Evolutionary conservation across 2,329 filamentous ascomycete species (phyloP).

Genomic region (Thelonectria blattea): DNA sequence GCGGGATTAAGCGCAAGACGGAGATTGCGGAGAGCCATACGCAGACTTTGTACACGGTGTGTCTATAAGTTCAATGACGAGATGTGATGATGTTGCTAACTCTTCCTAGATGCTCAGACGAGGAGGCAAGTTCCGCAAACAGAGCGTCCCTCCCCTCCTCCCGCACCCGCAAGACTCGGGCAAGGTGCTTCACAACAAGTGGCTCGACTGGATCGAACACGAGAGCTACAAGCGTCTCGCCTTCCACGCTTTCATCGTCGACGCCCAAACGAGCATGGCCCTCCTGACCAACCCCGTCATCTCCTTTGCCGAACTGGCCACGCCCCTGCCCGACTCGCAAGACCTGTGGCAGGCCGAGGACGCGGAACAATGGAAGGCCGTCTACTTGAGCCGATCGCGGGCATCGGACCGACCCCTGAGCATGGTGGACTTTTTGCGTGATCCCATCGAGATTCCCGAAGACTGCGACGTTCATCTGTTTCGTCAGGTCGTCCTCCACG

Average conservation of each 20-base stretch:
- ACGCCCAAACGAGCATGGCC: conserved; percentile 22
- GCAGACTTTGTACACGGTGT: conserved; percentile 23
- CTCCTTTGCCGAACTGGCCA: conserved; percentile 21
- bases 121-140: conserved; percentile 14
- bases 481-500: conserved; percentile 13
- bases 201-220: conserved; percentile 24
- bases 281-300: conserved; percentile 20
- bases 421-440: conserved; percentile 18
- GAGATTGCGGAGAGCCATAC: conserved; percentile 25
- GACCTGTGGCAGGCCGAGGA: conserved; percentile 24
- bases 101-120: conserved; percentile 24
- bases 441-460: conserved; percentile 17
- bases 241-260: conserved; percentile 20
- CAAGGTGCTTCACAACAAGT: conserved; percentile 19
- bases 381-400: conserved; percentile 16
- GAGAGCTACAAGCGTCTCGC: conserved; percentile 21
- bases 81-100: too few species aligned
- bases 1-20: conserved; percentile 25
- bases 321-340: conserved; percentile 18
- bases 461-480: conserved; percentile 18
- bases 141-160: neutral
- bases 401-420: neutral
- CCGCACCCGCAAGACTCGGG: conserved; percentile 14
- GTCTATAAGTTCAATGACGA: too few species aligned
- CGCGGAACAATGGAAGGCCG: conserved; percentile 23